Percentiles rank a stretch among this genome's conserved stretches.
These are phyloP conservation scores for Fusarium udum DNA, from an alignment of 2,329 filamentous ascomycete species.

Conservation along the genomic window DNA sequence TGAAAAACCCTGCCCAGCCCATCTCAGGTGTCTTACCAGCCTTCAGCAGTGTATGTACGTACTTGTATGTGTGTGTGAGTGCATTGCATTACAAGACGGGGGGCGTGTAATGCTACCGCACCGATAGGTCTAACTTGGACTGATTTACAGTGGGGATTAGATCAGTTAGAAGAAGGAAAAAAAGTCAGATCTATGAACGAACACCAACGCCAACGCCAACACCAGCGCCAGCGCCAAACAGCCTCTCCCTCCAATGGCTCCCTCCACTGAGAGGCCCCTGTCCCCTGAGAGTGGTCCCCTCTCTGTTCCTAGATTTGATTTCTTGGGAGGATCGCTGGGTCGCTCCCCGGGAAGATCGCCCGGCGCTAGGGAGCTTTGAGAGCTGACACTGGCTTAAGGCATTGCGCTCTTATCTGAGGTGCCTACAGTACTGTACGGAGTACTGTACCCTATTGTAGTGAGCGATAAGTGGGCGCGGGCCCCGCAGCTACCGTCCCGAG, in stretches of 20 bases:
- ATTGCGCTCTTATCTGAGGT: not conserved
- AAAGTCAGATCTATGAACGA: conserved; percentile 16
- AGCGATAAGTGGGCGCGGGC: conserved; percentile 15
- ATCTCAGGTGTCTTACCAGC: conserved; percentile 32
- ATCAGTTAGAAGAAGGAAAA: not conserved
- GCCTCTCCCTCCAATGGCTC: not conserved
- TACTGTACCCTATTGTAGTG: not conserved
- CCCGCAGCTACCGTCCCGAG: conserved; percentile 13
- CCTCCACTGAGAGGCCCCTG: not conserved
- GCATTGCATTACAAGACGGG: not conserved
- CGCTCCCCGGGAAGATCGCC: conserved; percentile 35
- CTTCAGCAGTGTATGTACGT: not conserved
- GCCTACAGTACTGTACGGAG: not conserved
- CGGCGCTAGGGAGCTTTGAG: conserved; percentile 13
- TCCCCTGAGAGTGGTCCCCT: conserved; percentile 1
- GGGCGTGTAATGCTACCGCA: not conserved
- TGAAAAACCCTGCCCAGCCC: conserved; percentile 1
- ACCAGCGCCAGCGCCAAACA: not conserved
- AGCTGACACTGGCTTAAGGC: not conserved
- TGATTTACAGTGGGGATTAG: not conserved
- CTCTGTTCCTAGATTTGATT: conserved; percentile 32
- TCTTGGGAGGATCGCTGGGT: conserved; percentile 29
- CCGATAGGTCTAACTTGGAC: not conserved
- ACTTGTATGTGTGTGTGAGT: not conserved
- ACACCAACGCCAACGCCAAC: not conserved